Percentiles rank a stretch among this genome's conserved stretches.
phyloP scores from a whole-genome alignment of 192 early-diverging fungal species.

The Dimargaris xerosporica region DNA sequence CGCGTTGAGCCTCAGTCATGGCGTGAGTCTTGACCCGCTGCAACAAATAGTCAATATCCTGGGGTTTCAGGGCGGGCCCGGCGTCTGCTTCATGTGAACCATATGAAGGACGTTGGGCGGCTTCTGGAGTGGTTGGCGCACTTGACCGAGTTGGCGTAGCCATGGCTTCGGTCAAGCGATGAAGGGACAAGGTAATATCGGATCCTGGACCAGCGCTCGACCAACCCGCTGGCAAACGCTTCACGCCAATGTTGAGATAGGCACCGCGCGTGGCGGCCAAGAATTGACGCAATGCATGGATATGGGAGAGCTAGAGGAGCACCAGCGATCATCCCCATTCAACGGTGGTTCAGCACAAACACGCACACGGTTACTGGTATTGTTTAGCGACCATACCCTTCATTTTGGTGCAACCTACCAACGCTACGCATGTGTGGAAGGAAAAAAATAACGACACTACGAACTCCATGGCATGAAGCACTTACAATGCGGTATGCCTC shows the following conservation, averaged over 20 bases:
- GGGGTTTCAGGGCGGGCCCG: background rate
- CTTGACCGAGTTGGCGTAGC: background rate
- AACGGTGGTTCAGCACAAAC: too few relatives aligned
- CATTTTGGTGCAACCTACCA: too few relatives aligned
- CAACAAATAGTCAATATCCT: slow-evolving; percentile 13
- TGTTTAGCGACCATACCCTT: too few relatives aligned
- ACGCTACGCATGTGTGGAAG: too few relatives aligned
- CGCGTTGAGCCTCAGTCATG: slow-evolving; percentile 43
- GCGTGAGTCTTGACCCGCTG: background rate
- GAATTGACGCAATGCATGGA: slow-evolving; percentile 30
- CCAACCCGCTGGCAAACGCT: slow-evolving; percentile 10
- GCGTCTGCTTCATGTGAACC: background rate
- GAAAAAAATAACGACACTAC: too few relatives aligned
- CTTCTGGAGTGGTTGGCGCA: background rate
- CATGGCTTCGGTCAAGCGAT: slow-evolving; percentile 11
- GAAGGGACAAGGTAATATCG: slow-evolving; percentile 12
- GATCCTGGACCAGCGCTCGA: too few relatives aligned
- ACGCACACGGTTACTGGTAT: too few relatives aligned
- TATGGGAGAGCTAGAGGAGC: slow-evolving; percentile 35
- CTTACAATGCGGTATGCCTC: slow-evolving; percentile 43
- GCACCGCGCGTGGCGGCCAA: slow-evolving; percentile 33
- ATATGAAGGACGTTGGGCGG: background rate
- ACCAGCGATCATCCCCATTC: too few relatives aligned
- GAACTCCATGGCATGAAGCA: too few relatives aligned
- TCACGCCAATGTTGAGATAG: slow-evolving; percentile 28